Percentiles rank a stretch among this genome's conserved stretches.
phyloP scores from a whole-genome alignment of 1,284 basidiomycete genomes.

The Amylostereum areolatum region DNA sequence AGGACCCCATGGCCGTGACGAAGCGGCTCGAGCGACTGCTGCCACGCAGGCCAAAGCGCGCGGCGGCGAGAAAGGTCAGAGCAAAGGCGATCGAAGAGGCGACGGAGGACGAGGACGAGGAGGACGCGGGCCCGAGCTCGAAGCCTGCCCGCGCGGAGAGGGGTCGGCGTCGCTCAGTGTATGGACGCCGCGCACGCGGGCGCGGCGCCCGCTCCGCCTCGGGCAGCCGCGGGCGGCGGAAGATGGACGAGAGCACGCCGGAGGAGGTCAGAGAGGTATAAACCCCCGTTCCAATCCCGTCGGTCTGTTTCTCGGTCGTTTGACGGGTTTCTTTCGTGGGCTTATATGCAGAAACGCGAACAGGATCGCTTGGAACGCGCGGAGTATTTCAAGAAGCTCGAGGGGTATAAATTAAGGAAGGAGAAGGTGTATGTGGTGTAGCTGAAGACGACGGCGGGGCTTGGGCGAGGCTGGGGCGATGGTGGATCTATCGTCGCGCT shows the following conservation, averaged over 20 bases:
- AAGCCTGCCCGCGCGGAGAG: not conserved
- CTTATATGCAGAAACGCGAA: constrained; percentile 29
- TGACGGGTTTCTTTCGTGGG: not conserved
- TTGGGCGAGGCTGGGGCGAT: too few relatives aligned
- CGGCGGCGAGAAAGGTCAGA: constrained; percentile 9
- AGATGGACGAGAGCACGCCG: constrained; percentile 14
- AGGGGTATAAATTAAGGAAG: constrained; percentile 46
- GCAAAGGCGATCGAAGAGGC: constrained; percentile 1
- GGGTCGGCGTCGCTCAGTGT: too few relatives aligned
- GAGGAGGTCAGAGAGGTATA: constrained; percentile 16
- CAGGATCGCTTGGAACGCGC: constrained; percentile 44
- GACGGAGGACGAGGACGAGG: constrained; percentile 7
- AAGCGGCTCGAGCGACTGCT: constrained; percentile 20
- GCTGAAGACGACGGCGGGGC: too few relatives aligned
- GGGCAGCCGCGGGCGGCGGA: constrained; percentile 7
- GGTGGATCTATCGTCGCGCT: too few relatives aligned
- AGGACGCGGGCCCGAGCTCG: constrained; percentile 5
- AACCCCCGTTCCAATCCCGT: not conserved
- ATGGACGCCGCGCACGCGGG: not conserved
- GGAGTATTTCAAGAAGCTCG: constrained; percentile 50
- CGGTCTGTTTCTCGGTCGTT: not conserved
- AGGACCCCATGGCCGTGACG: constrained; percentile 18
- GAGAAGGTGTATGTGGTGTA: constrained; percentile 57
- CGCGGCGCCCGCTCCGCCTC: not conserved
- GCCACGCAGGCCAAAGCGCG: constrained; percentile 13